Percentiles rank a stretch among this genome's conserved stretches.
These are phyloP conservation scores for Yamadazyma friedrichii DNA, from an alignment of 1,139 yeast species.

Conservation along the genomic window DNA sequence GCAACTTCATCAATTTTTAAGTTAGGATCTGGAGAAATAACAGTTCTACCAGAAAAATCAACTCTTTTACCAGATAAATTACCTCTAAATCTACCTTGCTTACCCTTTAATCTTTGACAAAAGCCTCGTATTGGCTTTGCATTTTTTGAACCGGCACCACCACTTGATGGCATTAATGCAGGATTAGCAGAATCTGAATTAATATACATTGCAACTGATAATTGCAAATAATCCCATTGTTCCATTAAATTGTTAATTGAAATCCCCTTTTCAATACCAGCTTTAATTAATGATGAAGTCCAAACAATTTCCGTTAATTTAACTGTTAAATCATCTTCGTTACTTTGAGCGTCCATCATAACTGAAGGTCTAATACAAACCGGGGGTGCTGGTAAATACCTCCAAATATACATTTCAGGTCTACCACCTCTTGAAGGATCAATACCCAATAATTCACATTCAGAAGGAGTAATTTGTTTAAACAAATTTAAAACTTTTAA, in stretches of 20 bases:
- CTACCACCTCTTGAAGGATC: constrained; percentile 87
- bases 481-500: constrained; percentile 83
- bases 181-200: constrained; percentile 95
- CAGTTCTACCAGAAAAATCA: constrained; percentile 97
- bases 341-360: constrained; percentile 88
- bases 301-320: constrained; percentile 95
- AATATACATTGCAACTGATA: constrained; percentile 95
- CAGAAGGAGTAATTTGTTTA: constrained; percentile 79
- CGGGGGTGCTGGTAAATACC: constrained; percentile 97
- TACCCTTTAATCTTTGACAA: constrained; percentile 96
- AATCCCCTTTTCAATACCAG: constrained; percentile 94
- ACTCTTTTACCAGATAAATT: constrained; percentile 98
- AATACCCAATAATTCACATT: constrained; percentile 90
- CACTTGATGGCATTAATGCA: constrained; percentile 62
- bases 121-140: constrained; percentile 92
- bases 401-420: constrained; percentile 96
- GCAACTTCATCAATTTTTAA: constrained; percentile 94
- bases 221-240: constrained; percentile 96
- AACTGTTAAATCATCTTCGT: constrained; percentile 96
- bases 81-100: constrained; percentile 98
- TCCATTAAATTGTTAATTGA: constrained; percentile 93
- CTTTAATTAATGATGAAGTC: constrained; percentile 89
- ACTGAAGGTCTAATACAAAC: constrained; percentile 98
- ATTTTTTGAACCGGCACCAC: constrained; percentile 56
- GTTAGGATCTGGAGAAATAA: constrained; percentile 98